Evolutionary conservation across 2,329 filamentous ascomycete genomes (phyloP).

Genomic region (Juglanconis juglandina): DNA sequence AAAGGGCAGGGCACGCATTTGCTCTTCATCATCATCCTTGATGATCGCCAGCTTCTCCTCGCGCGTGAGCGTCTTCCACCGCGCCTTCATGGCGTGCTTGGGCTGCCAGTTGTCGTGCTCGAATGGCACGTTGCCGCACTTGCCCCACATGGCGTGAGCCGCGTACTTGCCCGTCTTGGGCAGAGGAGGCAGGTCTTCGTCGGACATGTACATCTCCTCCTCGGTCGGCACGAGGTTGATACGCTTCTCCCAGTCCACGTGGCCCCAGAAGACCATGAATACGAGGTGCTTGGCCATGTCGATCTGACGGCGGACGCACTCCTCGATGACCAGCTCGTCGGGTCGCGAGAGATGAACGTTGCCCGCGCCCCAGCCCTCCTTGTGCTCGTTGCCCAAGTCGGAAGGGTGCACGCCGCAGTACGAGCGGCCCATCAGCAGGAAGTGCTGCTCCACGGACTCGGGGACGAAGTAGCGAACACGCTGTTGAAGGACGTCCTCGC

Average conservation of each 20-base stretch:
- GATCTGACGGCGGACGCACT: constrained; percentile 51
- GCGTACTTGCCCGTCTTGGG: constrained; percentile 1
- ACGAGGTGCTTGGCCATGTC: constrained; percentile 50
- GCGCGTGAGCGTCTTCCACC: constrained; percentile 36
- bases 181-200: constrained; percentile 36
- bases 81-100: constrained; percentile 43
- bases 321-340: constrained; percentile 57
- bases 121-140: constrained; percentile 33
- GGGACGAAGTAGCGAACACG: constrained; percentile 48
- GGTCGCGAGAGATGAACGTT: constrained; percentile 46
- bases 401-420: constrained; percentile 47
- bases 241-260: constrained; percentile 51
- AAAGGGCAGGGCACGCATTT: constrained; percentile 19
- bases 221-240: constrained; percentile 47
- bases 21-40: constrained; percentile 27
- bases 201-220: constrained; percentile 50
- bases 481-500: constrained; percentile 48
- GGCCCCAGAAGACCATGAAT: constrained; percentile 62
- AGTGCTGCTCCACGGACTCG: constrained; percentile 30
- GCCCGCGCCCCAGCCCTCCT: constrained; percentile 55
- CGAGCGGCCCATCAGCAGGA: constrained; percentile 30
- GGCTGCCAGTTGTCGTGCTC: constrained; percentile 37
- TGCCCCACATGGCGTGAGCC: constrained; percentile 11
- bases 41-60: constrained; percentile 37
- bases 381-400: constrained; percentile 50